Evolutionary conservation across 768 basidiomycete genomes (phyloP).

Genomic region (Auricularia auricula-judae): DNA sequence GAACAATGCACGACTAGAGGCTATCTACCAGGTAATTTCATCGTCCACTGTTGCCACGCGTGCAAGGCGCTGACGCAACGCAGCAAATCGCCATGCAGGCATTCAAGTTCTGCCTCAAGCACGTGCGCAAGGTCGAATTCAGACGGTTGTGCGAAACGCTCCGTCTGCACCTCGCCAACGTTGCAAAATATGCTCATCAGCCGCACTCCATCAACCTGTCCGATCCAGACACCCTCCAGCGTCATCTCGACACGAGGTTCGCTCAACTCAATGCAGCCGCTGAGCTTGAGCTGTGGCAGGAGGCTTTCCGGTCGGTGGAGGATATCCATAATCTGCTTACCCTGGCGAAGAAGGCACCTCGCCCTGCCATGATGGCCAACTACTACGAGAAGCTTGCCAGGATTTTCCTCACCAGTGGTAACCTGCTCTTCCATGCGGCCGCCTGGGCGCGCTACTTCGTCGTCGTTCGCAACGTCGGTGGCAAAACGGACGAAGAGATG

Average conservation of each 20-base stretch:
- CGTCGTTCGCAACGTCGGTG: conserved; percentile 59
- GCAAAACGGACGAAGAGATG: conserved; percentile 67
- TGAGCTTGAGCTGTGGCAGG: conserved; percentile 97
- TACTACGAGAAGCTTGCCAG: conserved; percentile 97
- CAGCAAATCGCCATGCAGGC: conserved; percentile 95
- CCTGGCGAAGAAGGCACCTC: conserved; percentile 85
- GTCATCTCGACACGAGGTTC: conserved; percentile 94
- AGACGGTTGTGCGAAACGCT: conserved; percentile 93
- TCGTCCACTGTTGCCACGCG: not conserved
- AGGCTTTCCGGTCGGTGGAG: conserved; percentile 96
- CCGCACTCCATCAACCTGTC: conserved; percentile 90
- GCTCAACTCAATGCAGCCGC: conserved; percentile 94
- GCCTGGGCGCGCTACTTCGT: conserved; percentile 85
- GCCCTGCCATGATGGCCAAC: conserved; percentile 95
- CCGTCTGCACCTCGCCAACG: conserved; percentile 86
- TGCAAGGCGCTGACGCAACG: not conserved
- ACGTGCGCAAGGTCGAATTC: conserved; percentile 94
- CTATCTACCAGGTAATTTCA: conserved; percentile 67
- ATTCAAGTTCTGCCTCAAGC: conserved; percentile 90
- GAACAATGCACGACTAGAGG: conserved; percentile 86
- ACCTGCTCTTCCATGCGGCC: conserved; percentile 91
- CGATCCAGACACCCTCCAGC: conserved; percentile 88
- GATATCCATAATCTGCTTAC: conserved; percentile 94
- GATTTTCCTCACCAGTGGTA: conserved; percentile 93
- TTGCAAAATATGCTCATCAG: conserved; percentile 92